Evolutionary conservation across 768 basidiomycete species (phyloP), one percentile per base, ranked within the genome.

Genomic region (Dioszegia aurantiaca): DNA sequence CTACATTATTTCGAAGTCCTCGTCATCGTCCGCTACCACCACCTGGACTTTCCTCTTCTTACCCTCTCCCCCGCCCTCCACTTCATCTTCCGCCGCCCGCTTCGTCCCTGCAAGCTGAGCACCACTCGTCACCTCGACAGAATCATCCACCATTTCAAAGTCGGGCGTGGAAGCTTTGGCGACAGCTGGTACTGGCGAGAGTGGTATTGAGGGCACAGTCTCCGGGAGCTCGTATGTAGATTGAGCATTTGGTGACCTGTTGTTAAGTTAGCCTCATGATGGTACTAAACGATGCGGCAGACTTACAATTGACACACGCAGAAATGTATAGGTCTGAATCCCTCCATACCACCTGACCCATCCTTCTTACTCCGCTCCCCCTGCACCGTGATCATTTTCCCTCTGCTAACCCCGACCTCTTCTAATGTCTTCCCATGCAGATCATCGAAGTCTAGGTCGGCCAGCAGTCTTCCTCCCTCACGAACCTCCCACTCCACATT

Each of bases 361-460:
- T 21, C 37, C 19, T 3, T 37, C 26, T 36, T 41, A 10, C 21
- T 21, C n/a, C 24, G 16, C 14, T 53, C 51, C 10, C 51, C 51
- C 26, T 14, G 6, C 31, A 97, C 87, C 4, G 85, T 85, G 69
- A 98, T 70, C 78, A 95, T 94, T 78, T 86, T 92, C 40, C 93
- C 91, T 55, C 86, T 78, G 0, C 82, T 84, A 30, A 94, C 84
- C 45, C 83, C 87, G 55, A 98, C 70, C 64, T 89, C 88, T 63
- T 85, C 87, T 64, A 99, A 73, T 45, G 89, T 90, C 60, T 87
- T 82, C 2, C 83, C 86, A 60, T 83, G 72, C 67, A 97, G 97
- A 67, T 97, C 93, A 44, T 90, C 87, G 82, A 88, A 94, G 70
- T 98, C 94, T 6, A 90, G 90, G 69, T 98, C 95, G 62, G 85